Conservation (phyloP, 2,329 filamentous ascomycete genomes). For the Diaporthe destruens region DNA sequence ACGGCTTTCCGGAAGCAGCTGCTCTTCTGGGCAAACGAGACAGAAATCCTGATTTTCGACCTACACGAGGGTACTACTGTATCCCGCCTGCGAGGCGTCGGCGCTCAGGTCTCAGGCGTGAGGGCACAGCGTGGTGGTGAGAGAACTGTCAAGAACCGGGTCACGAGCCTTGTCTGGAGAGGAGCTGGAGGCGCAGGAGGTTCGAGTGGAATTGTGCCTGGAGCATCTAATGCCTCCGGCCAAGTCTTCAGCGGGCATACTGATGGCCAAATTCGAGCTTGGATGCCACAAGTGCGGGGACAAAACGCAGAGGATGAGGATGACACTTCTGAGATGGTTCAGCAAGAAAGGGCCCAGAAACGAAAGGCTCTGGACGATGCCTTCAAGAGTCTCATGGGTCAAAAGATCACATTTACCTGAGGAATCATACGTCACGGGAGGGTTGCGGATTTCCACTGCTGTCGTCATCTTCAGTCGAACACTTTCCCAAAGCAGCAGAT, state of each 20-base stretch:
- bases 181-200: slow-evolving; percentile 67
- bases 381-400: slow-evolving; percentile 80
- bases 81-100: slow-evolving; percentile 77
- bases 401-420: slow-evolving; percentile 74
- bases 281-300: slow-evolving; percentile 70
- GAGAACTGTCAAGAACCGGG: slow-evolving; percentile 72
- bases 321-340: slow-evolving; percentile 57
- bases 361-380: slow-evolving; percentile 84
- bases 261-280: slow-evolving; percentile 86
- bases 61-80: slow-evolving; percentile 81
- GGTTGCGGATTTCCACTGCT: neutral
- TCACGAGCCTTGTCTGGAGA: slow-evolving; percentile 82
- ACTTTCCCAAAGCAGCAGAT: slow-evolving; percentile 1
- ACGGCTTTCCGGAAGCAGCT: slow-evolving; percentile 71
- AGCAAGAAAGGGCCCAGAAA: slow-evolving; percentile 73
- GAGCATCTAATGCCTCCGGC: slow-evolving; percentile 64
- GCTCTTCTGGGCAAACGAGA: slow-evolving; percentile 84
- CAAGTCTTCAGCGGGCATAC: slow-evolving; percentile 83
- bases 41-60: slow-evolving; percentile 84
- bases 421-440: slow-evolving; percentile 31
- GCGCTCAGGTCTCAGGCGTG: slow-evolving; percentile 63
- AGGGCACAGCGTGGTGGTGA: slow-evolving; percentile 60
- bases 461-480: neutral
- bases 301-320: slow-evolving; percentile 60
- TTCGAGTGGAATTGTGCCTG: slow-evolving; percentile 71